Evolutionary conservation across 805 yeast species (phyloP).

Genomic region (Jamesozyma piceae): DNA sequence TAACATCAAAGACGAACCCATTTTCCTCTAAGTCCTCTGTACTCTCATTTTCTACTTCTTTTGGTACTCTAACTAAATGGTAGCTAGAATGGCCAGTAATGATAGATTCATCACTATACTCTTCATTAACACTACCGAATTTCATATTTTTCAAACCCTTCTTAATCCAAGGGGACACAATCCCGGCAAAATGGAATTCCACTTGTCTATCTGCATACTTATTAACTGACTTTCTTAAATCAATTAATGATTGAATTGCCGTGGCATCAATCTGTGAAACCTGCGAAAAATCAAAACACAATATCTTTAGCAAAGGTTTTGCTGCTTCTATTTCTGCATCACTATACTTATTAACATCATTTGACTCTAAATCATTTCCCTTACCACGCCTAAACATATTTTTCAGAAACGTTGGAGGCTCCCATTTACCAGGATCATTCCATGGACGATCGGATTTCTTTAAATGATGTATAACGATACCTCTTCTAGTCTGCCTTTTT

Average conservation of each 20-base stretch:
- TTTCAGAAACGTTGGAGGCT: slow-evolving; percentile 32
- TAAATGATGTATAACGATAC: slow-evolving; percentile 33
- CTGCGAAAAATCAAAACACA: slow-evolving; percentile 75
- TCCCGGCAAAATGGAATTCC: slow-evolving; percentile 83
- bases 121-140: slow-evolving; percentile 53
- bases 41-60: slow-evolving; percentile 8
- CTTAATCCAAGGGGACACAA: slow-evolving; percentile 78
- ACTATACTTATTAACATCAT: not conserved
- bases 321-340: slow-evolving; percentile 27
- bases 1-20: slow-evolving; percentile 8
- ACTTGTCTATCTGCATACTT: slow-evolving; percentile 72
- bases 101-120: slow-evolving; percentile 26
- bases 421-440: slow-evolving; percentile 69
- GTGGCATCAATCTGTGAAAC: slow-evolving; percentile 74
- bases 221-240: slow-evolving; percentile 61
- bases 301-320: slow-evolving; percentile 59
- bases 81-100: slow-evolving; percentile 28
- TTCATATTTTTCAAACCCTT: slow-evolving; percentile 67
- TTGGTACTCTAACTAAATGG: slow-evolving; percentile 21
- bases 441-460: slow-evolving; percentile 59
- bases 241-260: slow-evolving; percentile 68
- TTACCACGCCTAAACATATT: slow-evolving; percentile 10
- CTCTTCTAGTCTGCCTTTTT: slow-evolving; percentile 51
- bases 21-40: slow-evolving; percentile 3
- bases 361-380: slow-evolving; percentile 13